phyloP scores from a whole-genome alignment of 257 asterid genomes.

The Cruciata laevipes region DNA sequence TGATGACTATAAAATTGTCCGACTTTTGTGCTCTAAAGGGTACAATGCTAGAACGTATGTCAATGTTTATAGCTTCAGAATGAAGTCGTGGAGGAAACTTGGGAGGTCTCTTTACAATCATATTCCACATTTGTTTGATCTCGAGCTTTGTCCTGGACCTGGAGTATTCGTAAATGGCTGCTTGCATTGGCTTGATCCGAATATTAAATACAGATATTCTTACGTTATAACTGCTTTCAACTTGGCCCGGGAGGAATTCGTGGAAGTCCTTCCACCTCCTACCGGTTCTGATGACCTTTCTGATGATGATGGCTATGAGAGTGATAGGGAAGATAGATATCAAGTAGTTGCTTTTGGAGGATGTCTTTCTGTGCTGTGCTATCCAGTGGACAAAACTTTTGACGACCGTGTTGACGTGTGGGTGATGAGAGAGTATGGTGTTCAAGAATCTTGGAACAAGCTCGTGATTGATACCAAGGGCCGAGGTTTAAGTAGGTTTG shows the following conservation, averaged over 20 bases:
- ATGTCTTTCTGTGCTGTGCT: background rate
- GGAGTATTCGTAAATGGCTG: constrained; percentile 36
- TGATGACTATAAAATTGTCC: constrained; percentile 40
- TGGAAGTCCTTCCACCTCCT: constrained; percentile 9
- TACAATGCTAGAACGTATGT: constrained; percentile 20
- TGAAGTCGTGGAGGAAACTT: constrained; percentile 33
- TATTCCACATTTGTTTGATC: constrained; percentile 16
- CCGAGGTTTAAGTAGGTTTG: constrained; percentile 2
- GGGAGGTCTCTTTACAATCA: constrained; percentile 26
- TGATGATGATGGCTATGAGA: too few relatives aligned
- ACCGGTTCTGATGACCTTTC: background rate
- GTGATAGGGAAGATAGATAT: too few relatives aligned
- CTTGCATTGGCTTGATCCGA: constrained; percentile 37
- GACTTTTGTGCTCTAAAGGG: constrained; percentile 27
- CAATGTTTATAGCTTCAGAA: constrained; percentile 30
- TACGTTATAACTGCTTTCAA: constrained; percentile 39
- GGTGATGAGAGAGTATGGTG: constrained; percentile 39
- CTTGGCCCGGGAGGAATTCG: constrained; percentile 27
- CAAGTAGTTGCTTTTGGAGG: background rate
- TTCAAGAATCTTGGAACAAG: constrained; percentile 31
- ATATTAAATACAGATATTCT: background rate
- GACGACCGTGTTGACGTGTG: constrained; percentile 19
- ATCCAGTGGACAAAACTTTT: background rate
- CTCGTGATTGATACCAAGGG: constrained; percentile 11
- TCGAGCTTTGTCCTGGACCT: too few relatives aligned